Evolutionary conservation across 345 rosid genomes (phyloP), one percentile per base, ranked within the genome.

Genomic region (Punica granatum): DNA sequence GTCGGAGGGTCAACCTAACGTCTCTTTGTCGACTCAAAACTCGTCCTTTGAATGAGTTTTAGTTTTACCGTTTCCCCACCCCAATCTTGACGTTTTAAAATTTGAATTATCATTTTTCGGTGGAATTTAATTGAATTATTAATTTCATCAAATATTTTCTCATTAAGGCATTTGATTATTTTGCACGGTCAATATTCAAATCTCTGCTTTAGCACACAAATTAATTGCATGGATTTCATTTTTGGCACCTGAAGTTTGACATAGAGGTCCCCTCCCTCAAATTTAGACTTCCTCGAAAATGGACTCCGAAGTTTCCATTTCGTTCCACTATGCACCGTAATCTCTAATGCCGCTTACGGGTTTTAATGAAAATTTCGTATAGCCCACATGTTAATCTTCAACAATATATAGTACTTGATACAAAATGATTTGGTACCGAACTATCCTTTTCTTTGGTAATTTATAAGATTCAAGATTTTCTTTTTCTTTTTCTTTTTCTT

Each of bases 161-260:
- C 41, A 37, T 37, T 37, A 37, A 37, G 41, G 41, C 41, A 37
- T 21, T 21, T 36, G 37, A 33, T 60, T 33, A 60, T 15, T 39
- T 79, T 80, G 82, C 73, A 73, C 69, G 79, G 81, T 84, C 88
- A 81, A 81, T 70, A 70, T 84, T 81, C 83, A 81, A 81, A 76
- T 32, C 25, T 54, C 19, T 48, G 53, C 25, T 2, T 0, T 23
- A 66, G 13, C 6, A 44, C 49, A 14, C 1, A 44, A 44, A 13
- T 44, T 18, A 44, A 3, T 44, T 16, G 19, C 19, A 16, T 18
- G 1, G 42, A 37, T 7, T 37, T 37, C 42, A 37, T 37, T 37
- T 18, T 1, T 16, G 21, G 49, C 19, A 37, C 41, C 41, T 37
- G 41, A 37, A 37, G 41, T 37, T 37, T 37, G 41, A 37, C 41